These are phyloP conservation scores for Geranium incanum DNA, from an alignment of 441 rosid genomes.

Conservation along the genomic window DNA sequence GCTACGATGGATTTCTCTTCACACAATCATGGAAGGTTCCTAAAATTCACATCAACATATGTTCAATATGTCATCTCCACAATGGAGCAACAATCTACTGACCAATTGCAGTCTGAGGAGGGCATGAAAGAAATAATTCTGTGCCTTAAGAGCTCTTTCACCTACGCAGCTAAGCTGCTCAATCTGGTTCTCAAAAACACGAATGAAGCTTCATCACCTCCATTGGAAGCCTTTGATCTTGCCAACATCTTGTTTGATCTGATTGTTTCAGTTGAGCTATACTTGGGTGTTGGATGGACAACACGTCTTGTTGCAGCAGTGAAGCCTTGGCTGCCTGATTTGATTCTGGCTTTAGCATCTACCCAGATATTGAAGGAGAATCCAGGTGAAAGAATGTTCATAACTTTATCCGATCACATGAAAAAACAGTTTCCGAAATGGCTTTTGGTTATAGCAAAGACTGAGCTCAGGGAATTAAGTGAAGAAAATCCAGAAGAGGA, in stretches of 20 bases:
- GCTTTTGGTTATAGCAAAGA: slow-evolving; percentile 51
- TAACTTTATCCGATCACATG: slow-evolving; percentile 30
- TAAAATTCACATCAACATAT: slow-evolving; percentile 47
- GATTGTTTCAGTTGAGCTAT: slow-evolving; percentile 40
- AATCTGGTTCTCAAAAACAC: slow-evolving; percentile 42
- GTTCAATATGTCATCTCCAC: slow-evolving; percentile 38
- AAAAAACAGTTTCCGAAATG: slow-evolving; percentile 54
- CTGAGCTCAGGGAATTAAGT: slow-evolving; percentile 37
- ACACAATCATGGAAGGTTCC: slow-evolving; percentile 35
- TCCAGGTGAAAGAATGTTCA: slow-evolving; percentile 29
- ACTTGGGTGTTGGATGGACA: slow-evolving; percentile 45
- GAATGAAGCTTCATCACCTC: slow-evolving; percentile 38
- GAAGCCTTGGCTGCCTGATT: slow-evolving; percentile 85
- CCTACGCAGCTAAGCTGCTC: slow-evolving; percentile 66
- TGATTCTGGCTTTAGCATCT: slow-evolving; percentile 69
- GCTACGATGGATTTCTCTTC: slow-evolving; percentile 46
- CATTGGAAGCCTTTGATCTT: slow-evolving; percentile 47
- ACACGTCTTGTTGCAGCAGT: slow-evolving; percentile 42
- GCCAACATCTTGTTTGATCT: slow-evolving; percentile 56
- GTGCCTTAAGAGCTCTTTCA: slow-evolving; percentile 65
- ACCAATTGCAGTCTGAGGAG: slow-evolving; percentile 38
- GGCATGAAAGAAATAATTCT: slow-evolving; percentile 37
- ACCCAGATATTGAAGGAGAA: slow-evolving; percentile 33
- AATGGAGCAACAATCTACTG: slow-evolving; percentile 30
- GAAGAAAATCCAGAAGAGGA: slow-evolving; percentile 34